Percentiles rank a stretch among this genome's conserved stretches.
Evolutionary conservation across 352 stramenopile genomes (phyloP).

Genomic region (Phytophthora sansomeana): DNA sequence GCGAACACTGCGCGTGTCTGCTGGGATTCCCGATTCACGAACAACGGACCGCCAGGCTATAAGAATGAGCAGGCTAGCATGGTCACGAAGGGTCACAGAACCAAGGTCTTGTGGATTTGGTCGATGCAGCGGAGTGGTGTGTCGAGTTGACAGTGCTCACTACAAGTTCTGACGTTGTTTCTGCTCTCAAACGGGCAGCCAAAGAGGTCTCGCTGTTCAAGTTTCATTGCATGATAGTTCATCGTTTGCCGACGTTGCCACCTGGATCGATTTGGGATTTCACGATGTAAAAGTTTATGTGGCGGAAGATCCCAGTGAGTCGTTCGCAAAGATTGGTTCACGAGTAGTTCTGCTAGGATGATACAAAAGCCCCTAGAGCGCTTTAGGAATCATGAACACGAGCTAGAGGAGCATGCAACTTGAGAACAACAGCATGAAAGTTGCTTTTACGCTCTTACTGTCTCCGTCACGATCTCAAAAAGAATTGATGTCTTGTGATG

Average conservation of each 20-base stretch:
- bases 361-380: neutral
- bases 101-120: neutral
- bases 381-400: too few relatives aligned
- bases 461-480: too few relatives aligned
- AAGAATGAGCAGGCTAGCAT: neutral
- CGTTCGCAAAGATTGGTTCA: neutral
- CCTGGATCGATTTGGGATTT: neutral
- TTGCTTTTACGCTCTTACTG: too few relatives aligned
- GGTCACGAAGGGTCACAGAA: neutral
- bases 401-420: too few relatives aligned
- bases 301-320: neutral
- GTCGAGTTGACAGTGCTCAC: neutral
- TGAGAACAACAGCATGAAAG: too few relatives aligned
- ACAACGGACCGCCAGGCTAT: neutral
- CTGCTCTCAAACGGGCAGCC: neutral
- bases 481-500: too few relatives aligned
- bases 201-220: neutral
- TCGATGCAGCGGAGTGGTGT: neutral
- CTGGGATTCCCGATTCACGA: neutral
- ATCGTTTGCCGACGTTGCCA: neutral
- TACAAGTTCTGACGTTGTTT: neutral
- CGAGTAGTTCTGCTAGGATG: neutral
- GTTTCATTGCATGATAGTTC: neutral
- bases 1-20: neutral
- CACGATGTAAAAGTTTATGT: neutral